phyloP scores from a whole-genome alignment of 768 basidiomycete species.

The Trametes coccinea region DNA sequence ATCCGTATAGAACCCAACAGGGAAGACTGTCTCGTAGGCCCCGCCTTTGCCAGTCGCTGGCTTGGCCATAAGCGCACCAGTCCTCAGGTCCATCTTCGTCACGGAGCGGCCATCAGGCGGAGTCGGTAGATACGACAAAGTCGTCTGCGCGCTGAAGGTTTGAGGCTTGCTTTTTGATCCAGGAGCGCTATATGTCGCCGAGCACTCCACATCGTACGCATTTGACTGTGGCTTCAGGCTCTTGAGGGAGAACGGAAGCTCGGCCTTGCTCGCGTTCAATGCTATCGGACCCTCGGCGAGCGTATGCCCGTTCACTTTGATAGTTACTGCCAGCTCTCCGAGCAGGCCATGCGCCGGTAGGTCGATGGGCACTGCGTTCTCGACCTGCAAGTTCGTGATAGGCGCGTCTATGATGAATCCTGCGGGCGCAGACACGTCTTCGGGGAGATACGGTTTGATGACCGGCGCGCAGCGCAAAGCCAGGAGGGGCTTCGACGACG shows the following conservation, averaged over 20 bases:
- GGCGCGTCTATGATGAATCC: conserved; percentile 41
- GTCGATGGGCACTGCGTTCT: conserved; percentile 36
- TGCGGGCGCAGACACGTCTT: conserved; percentile 34
- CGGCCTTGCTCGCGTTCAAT: conserved; percentile 39
- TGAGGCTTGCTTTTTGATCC: conserved; percentile 24
- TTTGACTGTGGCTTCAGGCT: conserved; percentile 32
- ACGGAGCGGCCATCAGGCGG: conserved; percentile 39
- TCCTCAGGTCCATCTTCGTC: conserved; percentile 50
- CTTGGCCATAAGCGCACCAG: conserved; percentile 45
- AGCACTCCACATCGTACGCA: conserved; percentile 38
- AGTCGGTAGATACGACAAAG: conserved; percentile 43
- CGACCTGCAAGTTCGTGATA: conserved; percentile 38
- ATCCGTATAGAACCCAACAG: conserved; percentile 73
- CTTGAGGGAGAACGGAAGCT: conserved; percentile 37
- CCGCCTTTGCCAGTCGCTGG: conserved; percentile 27
- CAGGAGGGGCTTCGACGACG: conserved; percentile 40
- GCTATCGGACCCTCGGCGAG: conserved; percentile 34
- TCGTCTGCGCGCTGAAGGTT: conserved; percentile 34
- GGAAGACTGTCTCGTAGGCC: conserved; percentile 47
- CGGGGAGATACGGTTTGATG: conserved; percentile 48
- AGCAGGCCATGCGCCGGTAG: conserved; percentile 17
- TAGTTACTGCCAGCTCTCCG: conserved; percentile 30
- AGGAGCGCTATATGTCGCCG: conserved; percentile 30
- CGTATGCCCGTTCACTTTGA: conserved; percentile 32
- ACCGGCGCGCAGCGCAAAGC: conserved; percentile 49